phyloP scores from a whole-genome alignment of 345 rosid species.

The Eucalyptus tenuipes region DNA sequence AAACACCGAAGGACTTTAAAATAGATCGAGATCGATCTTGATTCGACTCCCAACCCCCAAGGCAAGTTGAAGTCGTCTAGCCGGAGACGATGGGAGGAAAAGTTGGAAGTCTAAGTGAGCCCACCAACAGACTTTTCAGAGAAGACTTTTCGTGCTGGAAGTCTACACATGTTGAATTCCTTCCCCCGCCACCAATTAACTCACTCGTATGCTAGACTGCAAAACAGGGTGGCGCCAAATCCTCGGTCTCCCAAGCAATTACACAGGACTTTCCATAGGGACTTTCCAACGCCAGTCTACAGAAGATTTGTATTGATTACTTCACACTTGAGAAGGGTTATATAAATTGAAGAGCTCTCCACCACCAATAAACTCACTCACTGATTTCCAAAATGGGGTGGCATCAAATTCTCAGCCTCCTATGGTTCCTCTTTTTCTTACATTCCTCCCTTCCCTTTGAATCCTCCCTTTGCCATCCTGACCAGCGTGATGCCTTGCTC shows the following conservation, averaged over 20 bases:
- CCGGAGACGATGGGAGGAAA: not conserved
- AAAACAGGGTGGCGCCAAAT: not conserved
- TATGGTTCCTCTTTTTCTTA: not conserved
- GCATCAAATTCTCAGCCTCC: not conserved
- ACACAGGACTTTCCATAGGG: not conserved
- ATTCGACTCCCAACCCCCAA: not conserved
- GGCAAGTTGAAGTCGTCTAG: not conserved
- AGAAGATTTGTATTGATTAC: not conserved
- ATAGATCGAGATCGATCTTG: not conserved
- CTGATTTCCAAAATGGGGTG: not conserved
- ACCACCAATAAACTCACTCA: not conserved
- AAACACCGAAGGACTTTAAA: not conserved
- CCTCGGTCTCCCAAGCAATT: not conserved
- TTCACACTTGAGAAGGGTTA: not conserved
- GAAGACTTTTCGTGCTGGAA: not conserved
- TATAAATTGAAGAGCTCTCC: not conserved
- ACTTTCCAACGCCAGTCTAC: not conserved
- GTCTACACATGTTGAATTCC: not conserved
- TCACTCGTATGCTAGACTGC: not conserved
- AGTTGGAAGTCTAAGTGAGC: not conserved
- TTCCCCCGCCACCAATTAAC: not conserved
- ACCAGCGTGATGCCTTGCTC: not conserved
- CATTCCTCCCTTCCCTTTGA: not conserved
- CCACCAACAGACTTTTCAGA: not conserved
- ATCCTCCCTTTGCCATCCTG: not conserved